Evolutionary conservation across 2,329 filamentous ascomycete genomes (phyloP), one percentile per base, ranked within the genome.

Genomic region (Didymella pinodella): DNA sequence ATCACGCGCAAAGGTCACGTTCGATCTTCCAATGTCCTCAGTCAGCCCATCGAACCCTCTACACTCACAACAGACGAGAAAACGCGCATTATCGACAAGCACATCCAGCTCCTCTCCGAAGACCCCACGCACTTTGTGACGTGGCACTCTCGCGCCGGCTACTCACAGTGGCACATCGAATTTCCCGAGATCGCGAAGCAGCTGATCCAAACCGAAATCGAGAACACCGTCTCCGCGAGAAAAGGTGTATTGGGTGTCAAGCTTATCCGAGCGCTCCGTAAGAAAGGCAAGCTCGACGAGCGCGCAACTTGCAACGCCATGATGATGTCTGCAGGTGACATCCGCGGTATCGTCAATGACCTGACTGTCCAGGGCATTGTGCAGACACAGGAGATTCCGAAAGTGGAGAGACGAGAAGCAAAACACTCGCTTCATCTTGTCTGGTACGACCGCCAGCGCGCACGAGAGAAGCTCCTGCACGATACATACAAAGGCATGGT

Each of bases 231-330:
- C 55, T 86, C 90, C 63, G 87, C 92, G 4, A 86, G 87, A 2
- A 93, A 92, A 67, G 93, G 92, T 7, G 85, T 86, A 7, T 83
- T 90, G 46, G 92, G 92, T 0, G 84, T 94, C 18, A 90, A 94
- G 8, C 82, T 99, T n/a, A 85, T 93, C 20, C 90, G 92, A 20
- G 92, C 98, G 54, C 84, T 99, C 20, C 86, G 90, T 38, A 88
- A 90, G 58, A 92, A 93, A 72, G 95, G 95, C 52, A 97, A 95
- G 73, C 83, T 98, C n/a, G 94, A 98, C 66, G 95, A 99, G 77
- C 96, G 96, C 77, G 89, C 91, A 61, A 83, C 97, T 12, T 90
- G 91, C 36, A 88, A 88, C 48, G 84, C 93, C 55, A 91, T 90
- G 52, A 85, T 99, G 61, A 89, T 97, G 82, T 90, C 90, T 57